Evolutionary conservation across 2,329 filamentous ascomycete genomes (phyloP), one percentile per base, ranked within the genome.

Genomic region (Metarhizium humberi): DNA sequence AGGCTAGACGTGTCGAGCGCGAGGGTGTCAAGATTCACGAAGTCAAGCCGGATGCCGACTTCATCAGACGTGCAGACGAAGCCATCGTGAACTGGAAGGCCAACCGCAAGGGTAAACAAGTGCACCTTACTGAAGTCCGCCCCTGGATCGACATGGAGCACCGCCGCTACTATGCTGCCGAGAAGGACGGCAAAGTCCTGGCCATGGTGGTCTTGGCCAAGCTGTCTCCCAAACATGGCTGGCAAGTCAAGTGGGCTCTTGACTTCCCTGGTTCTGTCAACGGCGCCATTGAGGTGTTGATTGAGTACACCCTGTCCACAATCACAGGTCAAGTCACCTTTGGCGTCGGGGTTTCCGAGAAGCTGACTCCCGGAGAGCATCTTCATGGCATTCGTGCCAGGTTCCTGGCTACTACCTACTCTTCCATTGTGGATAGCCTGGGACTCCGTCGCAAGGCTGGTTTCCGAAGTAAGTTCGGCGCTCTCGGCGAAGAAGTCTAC

Each of bases 211-310:
- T 92, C 8, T 77, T 96, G 63, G 88, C 88, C 53, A 88, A 90
- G 69, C 82, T 96, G 32, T 82, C 87, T 3, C 89, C 90, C 2
- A 77, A 82, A 40, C 83, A 95, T 67, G 92, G 92, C 54, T 95
- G 90, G 84, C 92, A 96, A 75, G 86, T 96, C 67, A 96, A 96
- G 75, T 96, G 94, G 77, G 88, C 88, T n/a, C 83, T 96, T 54
- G 90, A 96, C 71, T 96, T 96, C 78, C 92, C 91, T 0, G 84
- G 82, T 30, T 82, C 91, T 1, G 88, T 92, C n/a, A 89, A 84
- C 48, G 92, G 92, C 50, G 86, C 88, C 38, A 96, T 96, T 59
- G 92, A 96, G 73, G 80, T 86, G 45, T 81, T 94, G 45, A 87
- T 95, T 63, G 83, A 87, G 42, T 80, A 86, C 66, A 82, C 87